Conservation (phyloP, 108 stramenopile species). For the Nitzschia putrida region DNA sequence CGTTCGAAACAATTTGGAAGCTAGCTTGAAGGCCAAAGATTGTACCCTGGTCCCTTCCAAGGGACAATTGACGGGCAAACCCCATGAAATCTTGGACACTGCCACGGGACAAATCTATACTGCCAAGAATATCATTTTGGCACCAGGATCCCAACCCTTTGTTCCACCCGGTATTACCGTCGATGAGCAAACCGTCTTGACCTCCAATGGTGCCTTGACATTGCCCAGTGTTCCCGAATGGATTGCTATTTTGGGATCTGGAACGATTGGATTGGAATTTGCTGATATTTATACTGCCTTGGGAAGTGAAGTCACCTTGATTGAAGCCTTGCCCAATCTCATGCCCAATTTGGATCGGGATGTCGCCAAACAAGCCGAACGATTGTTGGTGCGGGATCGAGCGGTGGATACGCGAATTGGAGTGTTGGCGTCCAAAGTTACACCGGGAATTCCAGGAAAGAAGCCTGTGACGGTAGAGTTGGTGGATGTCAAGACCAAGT, state of each 20-base stretch:
- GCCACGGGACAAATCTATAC: constrained; percentile 86
- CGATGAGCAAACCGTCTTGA: constrained; percentile 97
- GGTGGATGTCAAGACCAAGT: constrained; percentile 98
- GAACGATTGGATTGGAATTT: constrained; percentile 99
- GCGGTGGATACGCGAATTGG: constrained; percentile 93
- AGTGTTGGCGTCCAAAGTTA: constrained; percentile 94
- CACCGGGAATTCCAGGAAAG: constrained; percentile 92
- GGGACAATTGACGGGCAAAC: constrained; percentile 78
- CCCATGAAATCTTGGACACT: constrained; percentile 86
- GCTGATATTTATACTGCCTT: constrained; percentile 97
- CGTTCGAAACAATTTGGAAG: constrained; percentile 94
- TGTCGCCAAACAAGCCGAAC: constrained; percentile 95
- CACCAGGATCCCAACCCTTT: constrained; percentile 97
- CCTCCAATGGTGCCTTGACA: constrained; percentile 94
- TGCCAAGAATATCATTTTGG: constrained; percentile 96
- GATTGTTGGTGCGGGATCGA: constrained; percentile 91
- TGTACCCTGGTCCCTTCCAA: constrained; percentile 87
- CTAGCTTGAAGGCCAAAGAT: constrained; percentile 80
- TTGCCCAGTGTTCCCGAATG: constrained; percentile 92
- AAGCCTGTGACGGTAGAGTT: constrained; percentile 98
- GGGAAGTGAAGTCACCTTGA: constrained; percentile 96
- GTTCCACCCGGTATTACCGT: constrained; percentile 94
- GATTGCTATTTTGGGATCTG: constrained; percentile 97
- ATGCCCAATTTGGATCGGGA: constrained; percentile 98
- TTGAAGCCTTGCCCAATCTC: constrained; percentile 90